Conservation (phyloP, 2,329 filamentous ascomycete species). For the Fonsecaea monophora region DNA sequence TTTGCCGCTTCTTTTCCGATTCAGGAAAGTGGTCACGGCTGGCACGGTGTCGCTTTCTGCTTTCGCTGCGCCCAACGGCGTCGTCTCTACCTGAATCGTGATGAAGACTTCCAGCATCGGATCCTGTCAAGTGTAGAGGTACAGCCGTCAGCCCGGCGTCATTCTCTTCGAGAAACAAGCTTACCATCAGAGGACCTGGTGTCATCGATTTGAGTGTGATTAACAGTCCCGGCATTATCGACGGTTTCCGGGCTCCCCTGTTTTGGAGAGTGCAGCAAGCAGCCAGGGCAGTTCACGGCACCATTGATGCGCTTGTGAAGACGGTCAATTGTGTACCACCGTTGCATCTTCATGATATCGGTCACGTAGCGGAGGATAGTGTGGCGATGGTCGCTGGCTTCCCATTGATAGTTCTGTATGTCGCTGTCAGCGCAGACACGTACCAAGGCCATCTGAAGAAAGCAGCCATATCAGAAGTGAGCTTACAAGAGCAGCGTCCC, state of each 20-base stretch:
- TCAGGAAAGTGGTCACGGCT: slow-evolving; percentile 5
- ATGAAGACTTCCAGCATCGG: slow-evolving; percentile 23
- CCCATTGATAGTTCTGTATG: slow-evolving; percentile 21
- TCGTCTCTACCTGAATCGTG: slow-evolving; percentile 4
- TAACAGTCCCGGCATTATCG: background rate
- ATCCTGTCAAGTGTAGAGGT: slow-evolving; percentile 11
- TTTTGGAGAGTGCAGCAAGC: slow-evolving; percentile 18
- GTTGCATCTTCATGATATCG: slow-evolving; percentile 25
- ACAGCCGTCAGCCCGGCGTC: slow-evolving; percentile 6
- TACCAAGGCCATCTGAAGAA: background rate
- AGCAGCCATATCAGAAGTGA: background rate
- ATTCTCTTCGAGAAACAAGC: background rate
- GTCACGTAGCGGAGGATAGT: slow-evolving; percentile 16
- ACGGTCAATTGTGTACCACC: slow-evolving; percentile 23
- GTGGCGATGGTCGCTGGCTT: slow-evolving; percentile 18
- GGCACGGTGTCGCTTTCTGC: slow-evolving; percentile 13
- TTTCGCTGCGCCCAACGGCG: background rate
- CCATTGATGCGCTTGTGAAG: slow-evolving; percentile 20
- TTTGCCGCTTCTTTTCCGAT: slow-evolving; percentile 15
- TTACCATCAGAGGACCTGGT: slow-evolving; percentile 8
- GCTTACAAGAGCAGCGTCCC: slow-evolving; percentile 20
- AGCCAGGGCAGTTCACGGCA: slow-evolving; percentile 22
- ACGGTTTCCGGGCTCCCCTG: background rate
- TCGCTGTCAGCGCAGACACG: background rate
- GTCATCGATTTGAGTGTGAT: background rate